Evolutionary conservation across 2,329 filamentous ascomycete genomes (phyloP).

Genomic region (Emydomyces testavorans): DNA sequence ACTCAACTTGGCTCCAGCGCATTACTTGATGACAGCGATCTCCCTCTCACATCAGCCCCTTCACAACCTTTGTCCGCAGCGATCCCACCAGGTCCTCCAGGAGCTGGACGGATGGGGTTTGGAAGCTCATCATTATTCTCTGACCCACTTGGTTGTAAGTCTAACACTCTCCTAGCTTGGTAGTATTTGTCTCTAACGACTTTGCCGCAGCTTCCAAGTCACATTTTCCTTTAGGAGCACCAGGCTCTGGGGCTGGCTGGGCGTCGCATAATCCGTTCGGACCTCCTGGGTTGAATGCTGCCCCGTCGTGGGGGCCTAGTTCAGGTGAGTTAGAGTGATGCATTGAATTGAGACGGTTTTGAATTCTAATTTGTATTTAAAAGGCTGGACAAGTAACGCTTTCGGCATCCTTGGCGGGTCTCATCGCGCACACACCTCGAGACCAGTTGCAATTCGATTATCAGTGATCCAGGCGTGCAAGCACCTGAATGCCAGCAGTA

Average conservation of each 20-base stretch:
- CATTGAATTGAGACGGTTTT: background rate
- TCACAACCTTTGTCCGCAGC: conserved; percentile 32
- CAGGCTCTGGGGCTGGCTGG: conserved; percentile 28
- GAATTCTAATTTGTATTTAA: conserved; percentile 18
- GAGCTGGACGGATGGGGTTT: conserved; percentile 34
- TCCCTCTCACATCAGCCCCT: conserved; percentile 45
- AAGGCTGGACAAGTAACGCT: conserved; percentile 39
- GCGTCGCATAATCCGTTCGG: conserved; percentile 30
- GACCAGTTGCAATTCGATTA: conserved; percentile 57
- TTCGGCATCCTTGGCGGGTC: conserved; percentile 40
- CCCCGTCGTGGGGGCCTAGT: conserved; percentile 30
- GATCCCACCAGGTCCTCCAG: conserved; percentile 38
- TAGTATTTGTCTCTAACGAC: background rate
- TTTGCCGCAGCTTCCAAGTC: conserved; percentile 23
- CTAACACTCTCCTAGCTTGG: background rate
- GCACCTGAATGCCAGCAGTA: conserved; percentile 38
- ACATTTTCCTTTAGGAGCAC: conserved; percentile 25
- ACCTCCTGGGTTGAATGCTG: conserved; percentile 27
- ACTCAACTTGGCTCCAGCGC: conserved; percentile 84
- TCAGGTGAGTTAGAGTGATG: conserved; percentile 24
- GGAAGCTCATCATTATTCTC: conserved; percentile 33
- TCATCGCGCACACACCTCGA: conserved; percentile 46
- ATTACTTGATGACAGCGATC: conserved; percentile 63
- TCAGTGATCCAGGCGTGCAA: conserved; percentile 72
- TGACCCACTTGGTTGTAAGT: conserved; percentile 34